A percentile compares a stretch with the other conserved stretches of the same genome.
These are phyloP conservation scores for Plasmodium cynomolgi DNA, from an alignment of 169 alveolate genomes.

Conservation along the genomic window DNA sequence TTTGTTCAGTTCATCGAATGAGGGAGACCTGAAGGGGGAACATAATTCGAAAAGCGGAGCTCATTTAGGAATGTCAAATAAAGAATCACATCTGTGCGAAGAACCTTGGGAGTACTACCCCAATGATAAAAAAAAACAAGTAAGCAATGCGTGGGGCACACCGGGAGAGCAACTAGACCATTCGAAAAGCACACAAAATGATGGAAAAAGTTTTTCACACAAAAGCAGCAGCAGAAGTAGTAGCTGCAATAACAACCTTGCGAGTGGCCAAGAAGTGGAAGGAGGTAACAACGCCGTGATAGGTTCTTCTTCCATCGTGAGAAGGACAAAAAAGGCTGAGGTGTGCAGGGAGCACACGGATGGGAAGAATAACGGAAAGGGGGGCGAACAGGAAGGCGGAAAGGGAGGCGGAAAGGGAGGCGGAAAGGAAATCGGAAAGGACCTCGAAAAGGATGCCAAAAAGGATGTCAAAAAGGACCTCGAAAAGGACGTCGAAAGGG, in stretches of 20 bases:
- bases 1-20: not conserved
- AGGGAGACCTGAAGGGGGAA: not conserved
- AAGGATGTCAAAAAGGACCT: no score
- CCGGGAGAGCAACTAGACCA: not conserved
- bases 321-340: not conserved
- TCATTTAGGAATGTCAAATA: not conserved
- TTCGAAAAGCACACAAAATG: not conserved
- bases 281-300: not conserved
- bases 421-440: no score
- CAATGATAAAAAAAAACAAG: not conserved
- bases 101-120: conserved; percentile 2
- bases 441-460: no score
- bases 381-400: not conserved
- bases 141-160: not conserved
- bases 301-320: not conserved
- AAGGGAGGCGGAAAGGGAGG: not conserved
- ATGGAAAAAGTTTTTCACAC: not conserved
- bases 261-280: not conserved
- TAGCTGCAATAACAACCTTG: not conserved
- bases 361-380: not conserved
- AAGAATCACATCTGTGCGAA: not conserved
- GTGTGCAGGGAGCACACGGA: not conserved
- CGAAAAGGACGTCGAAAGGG: not conserved
- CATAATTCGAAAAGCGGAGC: not conserved
- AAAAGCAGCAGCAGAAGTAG: not conserved